These are phyloP conservation scores for Podila epicladia DNA, from an alignment of 192 early-diverging fungal genomes.

Conservation along the genomic window DNA sequence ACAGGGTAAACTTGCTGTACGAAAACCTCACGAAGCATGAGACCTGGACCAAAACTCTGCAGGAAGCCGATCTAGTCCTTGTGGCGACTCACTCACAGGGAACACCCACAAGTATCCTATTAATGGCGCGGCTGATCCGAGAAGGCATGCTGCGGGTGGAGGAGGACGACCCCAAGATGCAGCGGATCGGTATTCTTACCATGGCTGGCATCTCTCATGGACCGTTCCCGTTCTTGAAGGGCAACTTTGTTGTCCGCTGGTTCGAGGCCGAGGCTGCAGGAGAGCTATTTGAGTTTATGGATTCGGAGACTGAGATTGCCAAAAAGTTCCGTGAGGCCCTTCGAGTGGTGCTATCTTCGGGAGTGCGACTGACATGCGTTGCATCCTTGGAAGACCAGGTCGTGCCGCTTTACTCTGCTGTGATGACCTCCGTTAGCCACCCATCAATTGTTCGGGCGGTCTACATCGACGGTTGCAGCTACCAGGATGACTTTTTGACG, in stretches of 20 bases:
- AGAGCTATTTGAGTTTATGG: slow-evolving; percentile 96
- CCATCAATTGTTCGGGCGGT: slow-evolving; percentile 89
- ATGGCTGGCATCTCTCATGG: slow-evolving; percentile 96
- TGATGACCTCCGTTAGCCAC: slow-evolving; percentile 73
- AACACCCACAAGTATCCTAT: slow-evolving; percentile 83
- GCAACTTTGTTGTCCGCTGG: slow-evolving; percentile 84
- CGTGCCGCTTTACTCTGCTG: slow-evolving; percentile 88
- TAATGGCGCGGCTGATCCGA: slow-evolving; percentile 76
- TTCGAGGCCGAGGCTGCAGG: slow-evolving; percentile 90
- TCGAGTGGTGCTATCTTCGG: slow-evolving; percentile 69
- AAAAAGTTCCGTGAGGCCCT: slow-evolving; percentile 77
- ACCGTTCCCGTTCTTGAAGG: slow-evolving; percentile 84
- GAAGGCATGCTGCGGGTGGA: slow-evolving; percentile 59
- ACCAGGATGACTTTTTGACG: slow-evolving; percentile 84
- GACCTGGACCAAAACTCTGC: slow-evolving; percentile 49
- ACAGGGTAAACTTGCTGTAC: slow-evolving; percentile 83
- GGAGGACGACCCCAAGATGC: slow-evolving; percentile 63
- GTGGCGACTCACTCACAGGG: slow-evolving; percentile 95
- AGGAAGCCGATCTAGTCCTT: slow-evolving; percentile 80
- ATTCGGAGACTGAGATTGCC: slow-evolving; percentile 74
- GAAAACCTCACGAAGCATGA: slow-evolving; percentile 67
- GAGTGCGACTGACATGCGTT: slow-evolving; percentile 78
- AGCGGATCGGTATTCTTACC: slow-evolving; percentile 80
- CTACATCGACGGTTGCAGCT: slow-evolving; percentile 88
- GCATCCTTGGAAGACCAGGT: slow-evolving; percentile 97